These are phyloP conservation scores for Xylaria sp. DNA, from an alignment of 2,329 filamentous ascomycete genomes.

Conservation along the genomic window DNA sequence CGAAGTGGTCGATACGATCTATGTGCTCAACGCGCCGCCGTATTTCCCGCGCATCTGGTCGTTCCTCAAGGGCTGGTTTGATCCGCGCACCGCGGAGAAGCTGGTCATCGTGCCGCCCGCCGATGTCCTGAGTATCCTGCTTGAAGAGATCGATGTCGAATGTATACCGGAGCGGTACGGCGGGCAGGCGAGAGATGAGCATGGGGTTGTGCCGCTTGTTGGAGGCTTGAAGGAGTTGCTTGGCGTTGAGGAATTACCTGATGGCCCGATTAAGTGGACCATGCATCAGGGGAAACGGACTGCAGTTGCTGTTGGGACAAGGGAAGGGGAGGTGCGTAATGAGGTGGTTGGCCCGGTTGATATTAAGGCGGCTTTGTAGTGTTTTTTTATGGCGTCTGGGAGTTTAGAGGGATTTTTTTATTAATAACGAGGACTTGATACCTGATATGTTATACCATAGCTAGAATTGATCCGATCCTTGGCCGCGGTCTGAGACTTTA, in stretches of 20 bases:
- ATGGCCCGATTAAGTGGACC: constrained; percentile 32
- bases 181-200: constrained; percentile 23
- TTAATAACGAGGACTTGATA: background rate
- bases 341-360: constrained; percentile 13
- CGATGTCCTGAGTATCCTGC: constrained; percentile 21
- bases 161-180: constrained; percentile 33
- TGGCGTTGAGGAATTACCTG: constrained; percentile 25
- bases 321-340: constrained; percentile 15
- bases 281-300: constrained; percentile 21
- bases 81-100: constrained; percentile 30
- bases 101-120: constrained; percentile 21
- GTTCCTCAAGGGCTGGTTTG: constrained; percentile 28
- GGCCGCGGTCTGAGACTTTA: background rate
- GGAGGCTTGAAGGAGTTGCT: constrained; percentile 18
- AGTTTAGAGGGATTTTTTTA: background rate
- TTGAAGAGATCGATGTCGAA: constrained; percentile 29
- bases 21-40: constrained; percentile 28
- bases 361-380: constrained; percentile 17
- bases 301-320: constrained; percentile 30
- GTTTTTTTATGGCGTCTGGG: background rate
- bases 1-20: constrained; percentile 30
- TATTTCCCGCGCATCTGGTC: constrained; percentile 30
- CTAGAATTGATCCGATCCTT: background rate
- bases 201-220: constrained; percentile 13
- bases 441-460: background rate